phyloP scores from a whole-genome alignment of 106 monocot genomes.

The Phalaenopsis equestris region DNA sequence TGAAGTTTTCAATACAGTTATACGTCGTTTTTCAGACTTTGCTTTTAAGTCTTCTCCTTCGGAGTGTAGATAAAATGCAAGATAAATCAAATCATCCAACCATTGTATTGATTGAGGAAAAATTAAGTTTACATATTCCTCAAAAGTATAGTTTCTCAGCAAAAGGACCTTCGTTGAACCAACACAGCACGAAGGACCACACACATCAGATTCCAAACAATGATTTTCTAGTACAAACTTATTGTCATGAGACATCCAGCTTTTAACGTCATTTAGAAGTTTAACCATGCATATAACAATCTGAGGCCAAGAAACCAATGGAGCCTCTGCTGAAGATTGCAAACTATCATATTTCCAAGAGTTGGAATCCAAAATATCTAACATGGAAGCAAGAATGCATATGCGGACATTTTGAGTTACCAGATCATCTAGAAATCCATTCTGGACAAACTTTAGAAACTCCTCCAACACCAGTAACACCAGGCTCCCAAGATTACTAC shows the following conservation, averaged over 20 bases:
- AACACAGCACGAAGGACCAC: slow-evolving; percentile 37
- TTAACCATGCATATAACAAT: slow-evolving; percentile 63
- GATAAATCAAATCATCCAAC: slow-evolving; percentile 70
- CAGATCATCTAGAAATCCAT: slow-evolving; percentile 33
- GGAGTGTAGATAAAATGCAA: slow-evolving; percentile 58
- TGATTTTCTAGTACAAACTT: slow-evolving; percentile 14
- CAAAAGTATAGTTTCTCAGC: slow-evolving; percentile 41
- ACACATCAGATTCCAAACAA: slow-evolving; percentile 10
- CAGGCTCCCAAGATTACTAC: slow-evolving; percentile 25
- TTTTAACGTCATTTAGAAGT: slow-evolving; percentile 51
- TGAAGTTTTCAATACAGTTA: slow-evolving; percentile 38
- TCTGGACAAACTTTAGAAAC: slow-evolving; percentile 53
- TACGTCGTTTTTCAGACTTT: slow-evolving; percentile 29
- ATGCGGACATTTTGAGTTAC: slow-evolving; percentile 50
- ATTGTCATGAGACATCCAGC: slow-evolving; percentile 25
- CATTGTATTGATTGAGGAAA: slow-evolving; percentile 68
- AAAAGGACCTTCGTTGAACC: slow-evolving; percentile 41
- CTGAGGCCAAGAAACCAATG: slow-evolving; percentile 68
- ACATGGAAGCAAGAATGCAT: slow-evolving; percentile 53
- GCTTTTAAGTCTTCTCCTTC: slow-evolving; percentile 57
- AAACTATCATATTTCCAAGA: slow-evolving; percentile 49
- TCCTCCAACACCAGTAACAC: slow-evolving; percentile 67
- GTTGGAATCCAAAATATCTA: slow-evolving; percentile 45
- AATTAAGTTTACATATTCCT: slow-evolving; percentile 58
- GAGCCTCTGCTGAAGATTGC: slow-evolving; percentile 38